Evolutionary conservation across 352 stramenopile species (phyloP).

Genomic region (Globisporangium spinosum): DNA sequence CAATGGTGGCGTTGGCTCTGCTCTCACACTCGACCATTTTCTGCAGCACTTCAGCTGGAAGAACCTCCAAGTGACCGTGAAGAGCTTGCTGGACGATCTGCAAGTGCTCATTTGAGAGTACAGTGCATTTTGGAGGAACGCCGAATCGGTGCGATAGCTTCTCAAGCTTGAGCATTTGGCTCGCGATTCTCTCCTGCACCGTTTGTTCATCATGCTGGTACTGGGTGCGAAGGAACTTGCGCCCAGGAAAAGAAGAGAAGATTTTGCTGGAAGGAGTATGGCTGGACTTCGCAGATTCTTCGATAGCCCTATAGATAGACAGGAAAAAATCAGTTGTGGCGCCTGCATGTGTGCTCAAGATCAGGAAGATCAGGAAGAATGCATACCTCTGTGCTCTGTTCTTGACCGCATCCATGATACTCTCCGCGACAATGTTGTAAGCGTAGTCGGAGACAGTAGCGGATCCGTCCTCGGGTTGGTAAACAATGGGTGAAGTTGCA

Average conservation of each 20-base stretch:
- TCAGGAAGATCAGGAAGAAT: neutral
- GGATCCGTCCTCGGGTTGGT: neutral
- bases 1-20: conserved; percentile 40
- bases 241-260: conserved; percentile 39
- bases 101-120: conserved; percentile 46
- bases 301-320: conserved; percentile 1
- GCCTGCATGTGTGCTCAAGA: neutral
- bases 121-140: conserved; percentile 30
- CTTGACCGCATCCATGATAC: conserved; percentile 21
- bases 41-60: conserved; percentile 48
- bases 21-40: conserved; percentile 57
- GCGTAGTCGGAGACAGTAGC: conserved; percentile 10
- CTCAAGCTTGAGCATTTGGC: conserved; percentile 41
- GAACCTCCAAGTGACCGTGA: conserved; percentile 53
- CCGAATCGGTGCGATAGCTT: conserved; percentile 42
- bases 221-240: conserved; percentile 42
- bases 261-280: conserved; percentile 8
- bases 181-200: conserved; percentile 37
- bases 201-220: conserved; percentile 44
- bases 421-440: conserved; percentile 15
- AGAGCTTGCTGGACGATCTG: conserved; percentile 52
- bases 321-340: neutral
- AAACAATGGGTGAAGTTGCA: neutral
- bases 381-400: conserved; percentile 36
- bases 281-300: neutral